A percentile compares a stretch with the other conserved stretches of the same genome.
phyloP scores from a whole-genome alignment of 805 yeast species.

The Metschnikowia colocasiae region DNA sequence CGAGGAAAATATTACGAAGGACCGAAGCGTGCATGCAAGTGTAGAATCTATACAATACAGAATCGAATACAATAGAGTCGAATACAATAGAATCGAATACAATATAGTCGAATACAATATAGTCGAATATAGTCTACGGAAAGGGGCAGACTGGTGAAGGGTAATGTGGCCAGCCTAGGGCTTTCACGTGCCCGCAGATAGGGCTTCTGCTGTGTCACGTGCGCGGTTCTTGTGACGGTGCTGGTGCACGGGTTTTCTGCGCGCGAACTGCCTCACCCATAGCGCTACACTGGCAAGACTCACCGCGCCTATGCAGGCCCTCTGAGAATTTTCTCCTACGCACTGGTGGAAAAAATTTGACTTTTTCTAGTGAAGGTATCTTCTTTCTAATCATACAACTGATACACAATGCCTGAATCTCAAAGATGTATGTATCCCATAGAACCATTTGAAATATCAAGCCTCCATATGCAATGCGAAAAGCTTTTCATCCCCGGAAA shows the following conservation, averaged over 20 bases:
- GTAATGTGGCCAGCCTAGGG: slow-evolving; percentile 6
- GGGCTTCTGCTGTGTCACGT: too few relatives aligned
- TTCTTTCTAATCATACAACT: slow-evolving; percentile 17
- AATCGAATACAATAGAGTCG: too few relatives aligned
- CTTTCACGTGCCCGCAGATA: slow-evolving; percentile 25
- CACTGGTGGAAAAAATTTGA: slow-evolving; percentile 16
- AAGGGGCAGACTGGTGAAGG: too few relatives aligned
- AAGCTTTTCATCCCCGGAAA: too few relatives aligned
- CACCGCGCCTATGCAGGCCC: slow-evolving; percentile 13
- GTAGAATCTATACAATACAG: too few relatives aligned
- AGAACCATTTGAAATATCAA: neutral
- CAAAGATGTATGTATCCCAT: slow-evolving; percentile 82
- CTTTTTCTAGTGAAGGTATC: slow-evolving; percentile 9
- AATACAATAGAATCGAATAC: too few relatives aligned
- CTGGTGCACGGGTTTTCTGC: slow-evolving; percentile 11
- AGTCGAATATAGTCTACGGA: too few relatives aligned
- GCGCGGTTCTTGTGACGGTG: neutral
- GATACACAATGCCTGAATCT: slow-evolving; percentile 82
- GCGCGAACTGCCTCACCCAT: neutral
- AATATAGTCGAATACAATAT: too few relatives aligned
- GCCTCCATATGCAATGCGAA: too few relatives aligned
- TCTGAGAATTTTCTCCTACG: slow-evolving; percentile 19
- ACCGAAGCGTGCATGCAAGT: too few relatives aligned
- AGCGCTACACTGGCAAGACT: neutral
- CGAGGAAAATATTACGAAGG: too few relatives aligned